Conservation (phyloP, 2,329 filamentous ascomycete species). For the Ilyonectria destructans region DNA sequence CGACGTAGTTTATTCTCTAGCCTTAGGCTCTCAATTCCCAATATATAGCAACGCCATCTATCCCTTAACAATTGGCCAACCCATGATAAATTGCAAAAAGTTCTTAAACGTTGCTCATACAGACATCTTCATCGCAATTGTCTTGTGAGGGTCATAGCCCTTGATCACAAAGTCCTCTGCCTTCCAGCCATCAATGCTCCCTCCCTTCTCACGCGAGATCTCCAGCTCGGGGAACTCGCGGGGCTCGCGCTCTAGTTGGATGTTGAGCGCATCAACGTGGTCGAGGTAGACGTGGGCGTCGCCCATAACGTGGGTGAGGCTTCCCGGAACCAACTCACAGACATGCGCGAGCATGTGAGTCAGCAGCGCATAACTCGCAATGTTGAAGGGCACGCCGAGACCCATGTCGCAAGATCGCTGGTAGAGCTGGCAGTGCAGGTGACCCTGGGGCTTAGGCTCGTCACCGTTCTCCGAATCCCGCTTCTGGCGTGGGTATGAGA, state of each 20-base stretch:
- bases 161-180: conserved; percentile 89
- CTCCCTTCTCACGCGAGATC: conserved; percentile 78
- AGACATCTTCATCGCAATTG: conserved; percentile 99
- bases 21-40: conserved; percentile 5
- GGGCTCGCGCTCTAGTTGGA: conserved; percentile 86
- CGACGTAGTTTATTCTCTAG: neutral
- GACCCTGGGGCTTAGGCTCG: conserved; percentile 70
- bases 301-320: conserved; percentile 95
- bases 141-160: conserved; percentile 92
- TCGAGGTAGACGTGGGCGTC: conserved; percentile 98
- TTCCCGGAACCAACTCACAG: conserved; percentile 87
- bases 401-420: conserved; percentile 98
- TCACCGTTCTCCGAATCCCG: conserved; percentile 39
- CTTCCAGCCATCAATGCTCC: conserved; percentile 92
- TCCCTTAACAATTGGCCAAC: conserved; percentile 23
- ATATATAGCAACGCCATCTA: conserved; percentile 40
- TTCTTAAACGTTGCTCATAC: conserved; percentile 62
- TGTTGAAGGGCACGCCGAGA: conserved; percentile 97
- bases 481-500: conserved; percentile 75
- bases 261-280: conserved; percentile 88
- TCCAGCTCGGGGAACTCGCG: conserved; percentile 84
- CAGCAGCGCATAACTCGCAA: conserved; percentile 92
- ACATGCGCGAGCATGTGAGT: conserved; percentile 96
- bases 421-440: conserved; percentile 90
- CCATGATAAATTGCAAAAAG: conserved; percentile 6